Evolutionary conservation across 805 yeast species (phyloP).

Genomic region (Kregervanrija delftensis): DNA sequence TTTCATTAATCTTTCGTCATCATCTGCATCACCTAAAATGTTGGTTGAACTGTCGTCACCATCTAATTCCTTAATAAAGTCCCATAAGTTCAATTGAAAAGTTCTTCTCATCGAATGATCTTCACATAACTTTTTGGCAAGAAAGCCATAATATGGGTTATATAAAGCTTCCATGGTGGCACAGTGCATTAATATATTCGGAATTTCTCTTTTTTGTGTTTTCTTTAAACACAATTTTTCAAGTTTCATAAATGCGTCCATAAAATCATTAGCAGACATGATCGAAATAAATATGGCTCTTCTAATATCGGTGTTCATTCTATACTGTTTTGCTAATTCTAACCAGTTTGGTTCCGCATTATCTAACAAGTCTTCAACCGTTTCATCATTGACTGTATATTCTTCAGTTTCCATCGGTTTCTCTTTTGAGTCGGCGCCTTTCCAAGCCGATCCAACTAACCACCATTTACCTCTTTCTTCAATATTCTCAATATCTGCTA

Average conservation of each 20-base stretch:
- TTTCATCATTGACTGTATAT: constrained; percentile 23
- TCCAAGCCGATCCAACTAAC: constrained; percentile 98
- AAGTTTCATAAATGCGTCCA: constrained; percentile 78
- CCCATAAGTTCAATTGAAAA: constrained; percentile 89
- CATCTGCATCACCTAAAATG: constrained; percentile 39
- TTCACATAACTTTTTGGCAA: constrained; percentile 72
- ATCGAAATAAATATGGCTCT: constrained; percentile 89
- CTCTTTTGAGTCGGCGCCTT: constrained; percentile 39
- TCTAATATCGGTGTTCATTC: constrained; percentile 95
- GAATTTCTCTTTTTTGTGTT: constrained; percentile 80
- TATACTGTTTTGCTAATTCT: constrained; percentile 73
- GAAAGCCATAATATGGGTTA: constrained; percentile 83
- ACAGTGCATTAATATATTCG: constrained; percentile 80
- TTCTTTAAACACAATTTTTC: constrained; percentile 75
- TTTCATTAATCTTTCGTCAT: constrained; percentile 49
- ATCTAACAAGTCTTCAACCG: constrained; percentile 57
- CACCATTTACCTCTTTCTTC: constrained; percentile 95
- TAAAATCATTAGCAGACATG: constrained; percentile 90
- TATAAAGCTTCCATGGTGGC: constrained; percentile 73
- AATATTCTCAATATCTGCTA: constrained; percentile 73
- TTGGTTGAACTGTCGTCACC: constrained; percentile 28
- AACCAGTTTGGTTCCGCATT: constrained; percentile 80
- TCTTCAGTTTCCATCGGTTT: constrained; percentile 3
- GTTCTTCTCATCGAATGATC: constrained; percentile 72
- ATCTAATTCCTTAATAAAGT: constrained; percentile 66